These are phyloP conservation scores for Nitzschia palea DNA, from an alignment of 108 stramenopile species.

Conservation along the genomic window DNA sequence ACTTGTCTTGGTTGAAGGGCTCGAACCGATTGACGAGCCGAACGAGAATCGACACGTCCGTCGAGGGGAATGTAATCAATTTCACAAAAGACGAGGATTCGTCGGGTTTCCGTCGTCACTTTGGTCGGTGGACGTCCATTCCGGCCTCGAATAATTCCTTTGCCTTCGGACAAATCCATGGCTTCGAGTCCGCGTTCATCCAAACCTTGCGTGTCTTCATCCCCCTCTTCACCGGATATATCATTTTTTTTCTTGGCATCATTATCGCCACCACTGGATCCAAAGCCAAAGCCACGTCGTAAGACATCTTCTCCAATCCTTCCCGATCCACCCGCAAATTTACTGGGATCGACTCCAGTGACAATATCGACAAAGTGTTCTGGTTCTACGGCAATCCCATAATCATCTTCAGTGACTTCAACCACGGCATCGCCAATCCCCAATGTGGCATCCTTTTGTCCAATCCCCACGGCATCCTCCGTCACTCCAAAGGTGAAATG, in stretches of 20 bases:
- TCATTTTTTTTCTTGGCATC: constrained; percentile 12
- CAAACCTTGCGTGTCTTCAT: constrained; percentile 48
- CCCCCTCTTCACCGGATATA: constrained; percentile 16
- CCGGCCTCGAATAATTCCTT: constrained; percentile 84
- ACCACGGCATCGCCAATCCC: constrained; percentile 79
- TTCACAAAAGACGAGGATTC: constrained; percentile 80
- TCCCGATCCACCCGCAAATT: constrained; percentile 69
- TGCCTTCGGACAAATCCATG: constrained; percentile 81
- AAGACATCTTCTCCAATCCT: constrained; percentile 78
- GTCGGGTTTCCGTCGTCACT: constrained; percentile 58
- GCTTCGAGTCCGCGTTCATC: constrained; percentile 77
- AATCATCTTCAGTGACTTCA: constrained; percentile 82
- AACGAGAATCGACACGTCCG: constrained; percentile 79
- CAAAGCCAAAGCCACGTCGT: constrained; percentile 77
- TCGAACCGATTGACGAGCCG: constrained; percentile 82
- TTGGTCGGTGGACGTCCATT: constrained; percentile 83
- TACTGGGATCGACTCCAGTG: constrained; percentile 83
- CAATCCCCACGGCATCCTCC: constrained; percentile 83
- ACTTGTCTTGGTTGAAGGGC: constrained; percentile 87
- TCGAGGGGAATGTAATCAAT: constrained; percentile 82
- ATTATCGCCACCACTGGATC: constrained; percentile 36
- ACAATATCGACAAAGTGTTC: constrained; percentile 89
- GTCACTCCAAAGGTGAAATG: constrained; percentile 85
- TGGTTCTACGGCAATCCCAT: constrained; percentile 85
- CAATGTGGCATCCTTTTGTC: constrained; percentile 78